phyloP scores from a whole-genome alignment of 2,329 filamentous ascomycete genomes.

The Aureobasidium namibiae region DNA sequence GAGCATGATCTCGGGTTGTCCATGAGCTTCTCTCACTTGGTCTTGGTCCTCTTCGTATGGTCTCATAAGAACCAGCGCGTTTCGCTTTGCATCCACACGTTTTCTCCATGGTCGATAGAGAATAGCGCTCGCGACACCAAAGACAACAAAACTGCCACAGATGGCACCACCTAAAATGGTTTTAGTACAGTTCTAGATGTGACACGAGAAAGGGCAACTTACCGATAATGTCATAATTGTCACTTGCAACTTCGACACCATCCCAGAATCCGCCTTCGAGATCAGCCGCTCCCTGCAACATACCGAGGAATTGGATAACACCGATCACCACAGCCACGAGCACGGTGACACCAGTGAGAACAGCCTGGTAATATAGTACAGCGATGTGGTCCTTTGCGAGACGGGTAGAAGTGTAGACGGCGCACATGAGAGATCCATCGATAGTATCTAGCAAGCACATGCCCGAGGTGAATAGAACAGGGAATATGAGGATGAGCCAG shows the following conservation, averaged over 20 bases:
- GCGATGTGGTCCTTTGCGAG: slow-evolving; percentile 77
- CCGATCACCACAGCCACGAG: slow-evolving; percentile 80
- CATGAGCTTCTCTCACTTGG: neutral
- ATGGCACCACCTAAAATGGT: slow-evolving; percentile 55
- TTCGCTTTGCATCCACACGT: slow-evolving; percentile 38
- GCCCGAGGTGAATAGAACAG: slow-evolving; percentile 80
- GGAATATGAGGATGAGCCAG: slow-evolving; percentile 91
- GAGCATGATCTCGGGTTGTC: neutral
- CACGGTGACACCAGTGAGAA: slow-evolving; percentile 76
- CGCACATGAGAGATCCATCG: slow-evolving; percentile 92
- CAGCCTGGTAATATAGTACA: slow-evolving; percentile 87
- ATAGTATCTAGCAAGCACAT: slow-evolving; percentile 94
- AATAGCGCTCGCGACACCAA: slow-evolving; percentile 64
- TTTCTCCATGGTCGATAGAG: slow-evolving; percentile 73
- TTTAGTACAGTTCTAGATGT: neutral
- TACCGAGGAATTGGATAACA: slow-evolving; percentile 69
- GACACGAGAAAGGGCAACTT: neutral
- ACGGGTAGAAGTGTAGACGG: slow-evolving; percentile 72
- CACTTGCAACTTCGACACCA: slow-evolving; percentile 65
- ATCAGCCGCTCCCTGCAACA: slow-evolving; percentile 67
- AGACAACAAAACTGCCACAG: slow-evolving; percentile 73
- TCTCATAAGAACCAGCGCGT: neutral
- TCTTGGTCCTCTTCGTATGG: slow-evolving; percentile 10
- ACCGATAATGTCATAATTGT: slow-evolving; percentile 79
- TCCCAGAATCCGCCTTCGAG: slow-evolving; percentile 81